Evolutionary conservation across 805 yeast genomes (phyloP).

Genomic region (Tetrapisispora nanseiensis): DNA sequence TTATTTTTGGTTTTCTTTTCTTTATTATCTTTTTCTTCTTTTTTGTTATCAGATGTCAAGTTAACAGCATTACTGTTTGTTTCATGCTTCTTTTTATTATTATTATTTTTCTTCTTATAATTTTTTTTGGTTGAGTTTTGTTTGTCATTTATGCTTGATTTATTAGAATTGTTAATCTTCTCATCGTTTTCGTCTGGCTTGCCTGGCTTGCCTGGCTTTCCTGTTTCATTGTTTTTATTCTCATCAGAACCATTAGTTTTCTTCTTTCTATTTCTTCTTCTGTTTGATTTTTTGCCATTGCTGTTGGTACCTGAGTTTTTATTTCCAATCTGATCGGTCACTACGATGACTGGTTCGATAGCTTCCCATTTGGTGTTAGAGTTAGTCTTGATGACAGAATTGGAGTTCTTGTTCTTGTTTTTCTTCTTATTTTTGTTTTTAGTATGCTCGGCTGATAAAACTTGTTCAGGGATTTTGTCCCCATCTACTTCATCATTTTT

Average conservation of each 20-base stretch:
- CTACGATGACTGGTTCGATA: conserved; percentile 45
- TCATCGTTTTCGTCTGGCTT: conserved; percentile 7
- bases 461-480: conserved; percentile 16
- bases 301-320: conserved; percentile 6
- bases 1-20: not conserved
- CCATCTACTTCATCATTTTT: conserved; percentile 11
- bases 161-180: not conserved
- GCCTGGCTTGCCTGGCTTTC: conserved; percentile 7
- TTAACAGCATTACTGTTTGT: not conserved
- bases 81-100: not conserved
- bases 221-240: conserved; percentile 7
- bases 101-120: not conserved
- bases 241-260: conserved; percentile 9
- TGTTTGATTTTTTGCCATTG: conserved; percentile 4
- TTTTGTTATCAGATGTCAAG: not conserved
- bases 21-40: not conserved
- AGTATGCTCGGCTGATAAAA: conserved; percentile 7
- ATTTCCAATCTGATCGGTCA: conserved; percentile 20
- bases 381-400: conserved; percentile 9
- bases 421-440: conserved; percentile 5
- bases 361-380: conserved; percentile 52
- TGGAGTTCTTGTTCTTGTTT: conserved; percentile 6
- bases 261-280: conserved; percentile 6
- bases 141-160: not conserved
- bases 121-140: not conserved